These are phyloP conservation scores for Nemania diffusa DNA, from an alignment of 2,329 filamentous ascomycete species.

Conservation along the genomic window DNA sequence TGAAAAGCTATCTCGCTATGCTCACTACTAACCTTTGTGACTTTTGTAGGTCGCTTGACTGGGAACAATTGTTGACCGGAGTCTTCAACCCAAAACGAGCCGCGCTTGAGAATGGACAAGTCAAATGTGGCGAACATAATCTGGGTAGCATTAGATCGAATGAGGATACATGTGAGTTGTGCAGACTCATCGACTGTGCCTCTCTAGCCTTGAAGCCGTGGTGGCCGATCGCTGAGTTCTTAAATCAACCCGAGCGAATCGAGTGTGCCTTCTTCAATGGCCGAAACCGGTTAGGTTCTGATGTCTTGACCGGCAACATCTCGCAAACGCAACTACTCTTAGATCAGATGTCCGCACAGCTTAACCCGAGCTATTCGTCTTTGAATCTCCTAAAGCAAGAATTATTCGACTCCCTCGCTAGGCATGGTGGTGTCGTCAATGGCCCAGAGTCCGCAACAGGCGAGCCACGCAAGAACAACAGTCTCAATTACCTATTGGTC, in stretches of 20 bases:
- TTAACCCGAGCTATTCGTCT: slow-evolving; percentile 17
- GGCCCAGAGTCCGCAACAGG: not conserved
- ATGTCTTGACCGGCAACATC: slow-evolving; percentile 13
- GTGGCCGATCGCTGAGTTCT: slow-evolving; percentile 33
- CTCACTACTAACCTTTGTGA: slow-evolving; percentile 15
- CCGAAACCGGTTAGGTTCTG: slow-evolving; percentile 34
- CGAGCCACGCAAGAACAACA: slow-evolving; percentile 21
- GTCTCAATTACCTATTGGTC: slow-evolving; percentile 29
- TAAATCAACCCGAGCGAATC: slow-evolving; percentile 33
- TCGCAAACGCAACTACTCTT: slow-evolving; percentile 21
- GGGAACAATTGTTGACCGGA: slow-evolving; percentile 30
- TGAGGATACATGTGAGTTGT: slow-evolving; percentile 28
- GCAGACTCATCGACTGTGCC: slow-evolving; percentile 21
- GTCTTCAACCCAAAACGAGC: slow-evolving; percentile 25
- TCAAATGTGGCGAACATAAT: slow-evolving; percentile 35
- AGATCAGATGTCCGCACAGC: slow-evolving; percentile 8
- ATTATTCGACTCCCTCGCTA: slow-evolving; percentile 21
- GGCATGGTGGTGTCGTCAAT: not conserved
- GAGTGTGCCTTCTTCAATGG: slow-evolving; percentile 35
- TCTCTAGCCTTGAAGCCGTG: slow-evolving; percentile 31
- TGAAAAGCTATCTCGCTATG: slow-evolving; percentile 8
- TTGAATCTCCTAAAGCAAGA: slow-evolving; percentile 2
- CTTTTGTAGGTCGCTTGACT: slow-evolving; percentile 35
- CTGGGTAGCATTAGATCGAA: slow-evolving; percentile 29
- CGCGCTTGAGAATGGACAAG: slow-evolving; percentile 10